phyloP scores from a whole-genome alignment of 352 stramenopile species.

The Pythium utonaiense region DNA sequence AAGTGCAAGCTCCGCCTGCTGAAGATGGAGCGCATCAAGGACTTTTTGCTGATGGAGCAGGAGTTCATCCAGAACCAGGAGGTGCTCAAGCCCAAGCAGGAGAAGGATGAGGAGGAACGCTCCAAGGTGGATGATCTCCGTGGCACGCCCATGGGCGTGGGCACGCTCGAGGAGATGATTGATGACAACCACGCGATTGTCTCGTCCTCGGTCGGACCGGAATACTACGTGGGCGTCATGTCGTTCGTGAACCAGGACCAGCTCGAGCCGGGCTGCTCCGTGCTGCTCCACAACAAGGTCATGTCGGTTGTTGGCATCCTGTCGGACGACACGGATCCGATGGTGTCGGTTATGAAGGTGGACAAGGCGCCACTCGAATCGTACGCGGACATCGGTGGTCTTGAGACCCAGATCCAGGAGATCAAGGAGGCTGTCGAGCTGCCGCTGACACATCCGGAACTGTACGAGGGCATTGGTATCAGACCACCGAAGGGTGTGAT shows the following conservation, averaged over 20 bases:
- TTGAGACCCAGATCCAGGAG: slow-evolving; percentile 97
- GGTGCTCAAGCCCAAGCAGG: slow-evolving; percentile 99
- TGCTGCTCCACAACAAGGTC: slow-evolving; percentile 99
- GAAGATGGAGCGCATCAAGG: slow-evolving; percentile 99
- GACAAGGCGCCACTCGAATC: slow-evolving; percentile 99
- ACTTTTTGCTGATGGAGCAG: slow-evolving; percentile 99
- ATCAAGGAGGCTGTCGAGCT: slow-evolving; percentile 96
- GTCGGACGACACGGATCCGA: slow-evolving; percentile 98
- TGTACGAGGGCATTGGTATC: slow-evolving; percentile 99
- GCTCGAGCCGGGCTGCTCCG: slow-evolving; percentile 97
- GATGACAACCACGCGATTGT: slow-evolving; percentile 99
- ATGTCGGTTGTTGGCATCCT: slow-evolving; percentile 99
- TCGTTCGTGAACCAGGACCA: slow-evolving; percentile 99
- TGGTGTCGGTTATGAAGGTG: slow-evolving; percentile 99
- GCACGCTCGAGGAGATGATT: slow-evolving; percentile 99
- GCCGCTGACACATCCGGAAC: slow-evolving; percentile 98
- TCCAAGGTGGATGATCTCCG: slow-evolving; percentile 99
- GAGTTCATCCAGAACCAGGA: slow-evolving; percentile 99
- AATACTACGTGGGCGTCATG: slow-evolving; percentile 99
- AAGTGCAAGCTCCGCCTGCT: slow-evolving; percentile 99
- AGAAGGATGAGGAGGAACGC: slow-evolving; percentile 98
- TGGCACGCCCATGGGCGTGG: slow-evolving; percentile 97
- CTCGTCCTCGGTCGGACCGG: slow-evolving; percentile 95
- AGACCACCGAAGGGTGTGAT: slow-evolving; percentile 99
- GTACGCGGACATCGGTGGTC: slow-evolving; percentile 99